phyloP scores from a whole-genome alignment of 331 rosid species.

The Quercus lobata region DNA sequence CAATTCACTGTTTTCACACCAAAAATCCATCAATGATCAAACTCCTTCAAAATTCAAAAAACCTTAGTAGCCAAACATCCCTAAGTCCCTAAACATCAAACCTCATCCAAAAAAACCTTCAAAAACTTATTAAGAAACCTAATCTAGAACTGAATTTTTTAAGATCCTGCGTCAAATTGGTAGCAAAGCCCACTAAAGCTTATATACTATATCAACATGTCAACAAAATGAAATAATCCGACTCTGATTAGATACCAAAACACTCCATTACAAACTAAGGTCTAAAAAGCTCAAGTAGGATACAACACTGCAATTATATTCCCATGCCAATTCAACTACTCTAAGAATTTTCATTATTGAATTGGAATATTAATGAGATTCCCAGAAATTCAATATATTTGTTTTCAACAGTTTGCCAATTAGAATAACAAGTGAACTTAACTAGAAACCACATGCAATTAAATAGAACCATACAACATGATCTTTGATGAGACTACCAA shows the following conservation, averaged over 20 bases:
- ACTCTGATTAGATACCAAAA: background rate
- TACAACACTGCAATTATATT: background rate
- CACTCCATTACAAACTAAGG: background rate
- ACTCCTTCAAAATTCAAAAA: too few relatives aligned
- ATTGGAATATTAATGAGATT: background rate
- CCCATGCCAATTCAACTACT: background rate
- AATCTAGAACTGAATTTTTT: too few relatives aligned
- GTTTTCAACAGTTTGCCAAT: background rate
- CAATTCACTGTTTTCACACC: too few relatives aligned
- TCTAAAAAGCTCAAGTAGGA: background rate
- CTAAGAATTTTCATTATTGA: background rate
- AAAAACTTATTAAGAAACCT: too few relatives aligned
- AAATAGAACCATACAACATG: background rate
- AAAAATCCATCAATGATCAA: too few relatives aligned
- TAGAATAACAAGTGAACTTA: background rate
- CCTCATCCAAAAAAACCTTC: too few relatives aligned
- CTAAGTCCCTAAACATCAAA: too few relatives aligned
- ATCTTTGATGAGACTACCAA: slow-evolving; percentile 25
- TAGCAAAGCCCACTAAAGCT: too few relatives aligned
- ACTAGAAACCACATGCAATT: background rate
- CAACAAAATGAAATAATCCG: background rate
- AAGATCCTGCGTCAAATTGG: too few relatives aligned
- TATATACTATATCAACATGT: too few relatives aligned
- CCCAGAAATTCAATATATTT: background rate
- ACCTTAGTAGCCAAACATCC: too few relatives aligned